Percentiles rank a stretch among this genome's conserved stretches.
These are phyloP conservation scores for Cystoisospora suis DNA, from an alignment of 169 alveolate species.

Conservation along the genomic window DNA sequence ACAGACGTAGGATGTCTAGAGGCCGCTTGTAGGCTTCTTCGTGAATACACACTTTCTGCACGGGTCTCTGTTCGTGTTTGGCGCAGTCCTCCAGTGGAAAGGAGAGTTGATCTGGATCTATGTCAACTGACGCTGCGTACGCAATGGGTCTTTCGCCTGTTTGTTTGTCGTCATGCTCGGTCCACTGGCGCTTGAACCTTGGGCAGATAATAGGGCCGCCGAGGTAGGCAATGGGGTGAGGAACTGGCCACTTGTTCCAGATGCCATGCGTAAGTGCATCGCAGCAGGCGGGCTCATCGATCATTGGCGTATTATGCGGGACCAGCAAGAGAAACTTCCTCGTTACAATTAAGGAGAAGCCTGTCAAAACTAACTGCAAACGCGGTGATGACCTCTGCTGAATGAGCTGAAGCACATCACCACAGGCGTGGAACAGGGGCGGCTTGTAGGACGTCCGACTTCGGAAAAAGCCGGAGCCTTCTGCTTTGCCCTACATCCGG, in stretches of 20 bases:
- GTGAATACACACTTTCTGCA: constrained; percentile 10
- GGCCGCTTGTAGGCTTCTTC: background rate
- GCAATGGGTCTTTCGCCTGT: background rate
- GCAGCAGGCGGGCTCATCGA: background rate
- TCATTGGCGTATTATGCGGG: constrained; percentile 24
- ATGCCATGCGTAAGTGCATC: constrained; percentile 2
- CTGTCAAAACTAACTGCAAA: background rate
- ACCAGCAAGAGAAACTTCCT: constrained; percentile 1
- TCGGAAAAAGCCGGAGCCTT: no score
- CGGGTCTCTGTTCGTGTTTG: background rate
- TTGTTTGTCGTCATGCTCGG: constrained; percentile 18
- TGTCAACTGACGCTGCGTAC: constrained; percentile 31
- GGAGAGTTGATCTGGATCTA: background rate
- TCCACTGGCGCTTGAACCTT: background rate
- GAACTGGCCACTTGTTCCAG: constrained; percentile 43
- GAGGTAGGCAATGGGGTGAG: constrained; percentile 29
- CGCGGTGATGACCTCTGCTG: background rate
- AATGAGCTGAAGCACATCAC: background rate
- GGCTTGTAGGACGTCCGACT: no score
- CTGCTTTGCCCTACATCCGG: no score
- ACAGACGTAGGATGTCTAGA: constrained; percentile 1
- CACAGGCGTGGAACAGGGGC: background rate
- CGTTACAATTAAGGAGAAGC: background rate
- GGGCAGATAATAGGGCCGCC: constrained; percentile 38
- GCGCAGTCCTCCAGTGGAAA: background rate